Percentiles rank a stretch among this genome's conserved stretches.
Evolutionary conservation across 805 yeast species (phyloP).

Genomic region (Wickerhamiella vanderwaltii): DNA sequence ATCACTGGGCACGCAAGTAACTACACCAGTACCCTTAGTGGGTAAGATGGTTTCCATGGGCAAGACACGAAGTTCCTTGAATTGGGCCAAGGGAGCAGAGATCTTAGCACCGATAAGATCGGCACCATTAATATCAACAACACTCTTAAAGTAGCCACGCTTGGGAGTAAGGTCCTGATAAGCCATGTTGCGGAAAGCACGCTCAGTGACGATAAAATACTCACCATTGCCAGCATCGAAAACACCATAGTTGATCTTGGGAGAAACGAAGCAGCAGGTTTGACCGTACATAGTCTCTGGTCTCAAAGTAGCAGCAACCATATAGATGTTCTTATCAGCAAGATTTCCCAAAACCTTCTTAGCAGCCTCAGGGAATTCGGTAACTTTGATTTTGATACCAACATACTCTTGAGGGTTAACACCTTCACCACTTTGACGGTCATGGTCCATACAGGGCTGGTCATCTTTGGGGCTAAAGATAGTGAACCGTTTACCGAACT

Average conservation of each 20-base stretch:
- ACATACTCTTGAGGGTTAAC: constrained; percentile 93
- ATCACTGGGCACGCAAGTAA: constrained; percentile 97
- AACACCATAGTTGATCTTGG: constrained; percentile 83
- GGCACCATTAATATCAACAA: constrained; percentile 51
- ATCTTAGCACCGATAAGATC: constrained; percentile 76
- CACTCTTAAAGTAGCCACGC: constrained; percentile 64
- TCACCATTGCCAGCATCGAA: constrained; percentile 70
- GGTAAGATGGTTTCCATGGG: constrained; percentile 98
- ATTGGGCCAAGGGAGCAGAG: constrained; percentile 66
- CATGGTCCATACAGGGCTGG: constrained; percentile 99
- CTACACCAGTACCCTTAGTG: constrained; percentile 96
- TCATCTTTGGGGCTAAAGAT: constrained; percentile 96
- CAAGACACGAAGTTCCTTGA: constrained; percentile 61
- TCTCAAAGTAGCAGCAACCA: constrained; percentile 94
- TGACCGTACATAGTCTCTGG: constrained; percentile 99
- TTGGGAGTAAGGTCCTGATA: constrained; percentile 85
- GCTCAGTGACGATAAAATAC: constrained; percentile 75
- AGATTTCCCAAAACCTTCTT: constrained; percentile 34
- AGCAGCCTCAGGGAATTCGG: constrained; percentile 35
- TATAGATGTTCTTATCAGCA: constrained; percentile 50
- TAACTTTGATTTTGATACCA: constrained; percentile 61
- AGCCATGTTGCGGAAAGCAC: constrained; percentile 95
- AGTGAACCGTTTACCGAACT: constrained; percentile 96
- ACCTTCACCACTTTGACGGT: constrained; percentile 94
- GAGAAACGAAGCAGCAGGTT: constrained; percentile 94